phyloP scores from a whole-genome alignment of 1,139 yeast species.

The Casaregolazyma lundiana region DNA sequence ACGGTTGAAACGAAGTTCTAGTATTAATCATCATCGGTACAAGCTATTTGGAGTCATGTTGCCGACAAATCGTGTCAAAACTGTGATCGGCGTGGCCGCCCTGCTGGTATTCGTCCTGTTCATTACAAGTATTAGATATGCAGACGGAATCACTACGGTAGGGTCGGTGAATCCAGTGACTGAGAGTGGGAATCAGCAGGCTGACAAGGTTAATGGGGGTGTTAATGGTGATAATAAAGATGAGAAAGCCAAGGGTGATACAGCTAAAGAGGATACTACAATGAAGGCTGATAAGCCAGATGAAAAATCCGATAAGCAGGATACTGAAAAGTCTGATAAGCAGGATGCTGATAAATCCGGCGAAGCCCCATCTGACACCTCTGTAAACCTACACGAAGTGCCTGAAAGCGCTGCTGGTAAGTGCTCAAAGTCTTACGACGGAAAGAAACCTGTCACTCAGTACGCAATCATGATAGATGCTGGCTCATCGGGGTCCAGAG shows the following conservation, averaged over 20 bases:
- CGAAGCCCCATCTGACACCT: slow-evolving; percentile 1
- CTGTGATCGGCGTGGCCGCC: slow-evolving; percentile 3
- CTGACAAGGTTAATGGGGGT: background rate
- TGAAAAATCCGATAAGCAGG: background rate
- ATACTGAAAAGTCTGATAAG: slow-evolving; percentile 2
- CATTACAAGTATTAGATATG: slow-evolving; percentile 5
- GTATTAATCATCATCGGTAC: slow-evolving; percentile 3
- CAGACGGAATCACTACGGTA: background rate
- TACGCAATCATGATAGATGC: slow-evolving; percentile 93
- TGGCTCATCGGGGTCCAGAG: slow-evolving; percentile 94
- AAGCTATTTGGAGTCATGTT: slow-evolving; percentile 5
- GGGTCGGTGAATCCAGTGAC: background rate
- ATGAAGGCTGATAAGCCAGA: background rate
- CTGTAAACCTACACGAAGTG: slow-evolving; percentile 3
- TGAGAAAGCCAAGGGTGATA: background rate
- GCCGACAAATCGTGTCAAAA: slow-evolving; percentile 5
- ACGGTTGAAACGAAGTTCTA: slow-evolving; percentile 8
- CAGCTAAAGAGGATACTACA: no score
- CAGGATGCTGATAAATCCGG: background rate
- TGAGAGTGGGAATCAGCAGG: background rate
- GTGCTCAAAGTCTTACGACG: slow-evolving; percentile 34
- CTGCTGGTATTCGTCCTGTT: slow-evolving; percentile 3
- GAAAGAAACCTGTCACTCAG: slow-evolving; percentile 38
- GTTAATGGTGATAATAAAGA: background rate
- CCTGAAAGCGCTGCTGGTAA: slow-evolving; percentile 17